Base-by-base conservation (phyloP, 1,284 basidiomycete genomes). In the Puccinia polysora region DNA sequence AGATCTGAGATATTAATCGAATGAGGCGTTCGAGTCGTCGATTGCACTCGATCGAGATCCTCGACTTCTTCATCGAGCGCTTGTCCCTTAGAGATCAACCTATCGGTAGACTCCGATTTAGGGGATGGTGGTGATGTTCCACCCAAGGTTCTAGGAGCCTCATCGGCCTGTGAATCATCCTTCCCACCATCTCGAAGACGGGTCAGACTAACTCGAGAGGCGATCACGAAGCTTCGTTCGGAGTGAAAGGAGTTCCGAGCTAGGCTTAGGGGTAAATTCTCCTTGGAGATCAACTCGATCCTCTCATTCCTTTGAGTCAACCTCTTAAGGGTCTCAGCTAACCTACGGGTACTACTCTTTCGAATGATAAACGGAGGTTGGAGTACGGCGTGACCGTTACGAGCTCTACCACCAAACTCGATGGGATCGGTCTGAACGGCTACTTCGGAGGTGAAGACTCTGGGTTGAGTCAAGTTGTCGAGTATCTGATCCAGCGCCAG, bases 341-440 rank as follows among this genome's bases (percentile, higher is more conserved):
- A 3, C 23, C 58, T 2, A 6, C 58, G 58, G 15, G 34, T 60
- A 25, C 40, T 60, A 18, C 20, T 45, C 18, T 20, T 60, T 2
- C 36, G 58, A 28, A 60, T 60, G 34, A 60, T 60, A 25, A 10
- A 60, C 28, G 58, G 40, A 40, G 58, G 58, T 3, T 45, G 58
- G 20, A 18, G 25, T 25, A 28, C 23, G 20, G 28, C 40, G 15
- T 20, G 38, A 18, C 45, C 40, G 23, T 43, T 45, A 7, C 38
- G 38, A n/a, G n/a, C n/a, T 12, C 8, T 8, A 4, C 36, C 18
- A 8, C 8, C 36, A 15, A 60, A 60, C 8, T n/a, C 58, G 15
- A 60, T 40, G 18, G 58, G 58, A 38, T 60, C 58, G 1, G 58
- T 60, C 20, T 60, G 58, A 20, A 60, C 25, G 15, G 20, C 38